These are phyloP conservation scores for Aspergillus pseudoviridinutans DNA, from an alignment of 2,329 filamentous ascomycete genomes.

Conservation along the genomic window DNA sequence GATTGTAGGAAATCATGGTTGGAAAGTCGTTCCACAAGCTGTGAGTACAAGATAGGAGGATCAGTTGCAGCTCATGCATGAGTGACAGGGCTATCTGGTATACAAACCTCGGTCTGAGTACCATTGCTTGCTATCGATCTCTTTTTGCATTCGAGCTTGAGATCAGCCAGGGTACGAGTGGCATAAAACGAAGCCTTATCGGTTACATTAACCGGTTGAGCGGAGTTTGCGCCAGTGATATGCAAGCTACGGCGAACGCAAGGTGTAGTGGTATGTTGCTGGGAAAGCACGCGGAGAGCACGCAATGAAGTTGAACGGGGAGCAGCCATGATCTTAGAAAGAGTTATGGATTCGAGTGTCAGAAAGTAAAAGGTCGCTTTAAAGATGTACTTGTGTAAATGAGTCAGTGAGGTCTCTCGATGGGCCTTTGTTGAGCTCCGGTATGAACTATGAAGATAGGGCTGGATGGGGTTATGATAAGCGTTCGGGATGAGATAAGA, in stretches of 20 bases:
- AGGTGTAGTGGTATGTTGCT: slow-evolving; percentile 32
- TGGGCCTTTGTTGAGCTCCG: not conserved
- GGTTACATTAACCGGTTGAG: slow-evolving; percentile 46
- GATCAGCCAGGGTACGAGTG: slow-evolving; percentile 49
- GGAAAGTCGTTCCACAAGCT: slow-evolving; percentile 51
- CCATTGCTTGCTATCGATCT: slow-evolving; percentile 46
- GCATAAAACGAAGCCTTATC: slow-evolving; percentile 51
- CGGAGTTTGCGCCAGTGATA: slow-evolving; percentile 59
- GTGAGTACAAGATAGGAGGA: not conserved
- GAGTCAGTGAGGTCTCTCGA: not conserved
- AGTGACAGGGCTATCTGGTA: not conserved
- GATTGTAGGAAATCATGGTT: slow-evolving; percentile 52
- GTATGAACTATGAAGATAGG: not conserved
- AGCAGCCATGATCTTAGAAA: slow-evolving; percentile 36
- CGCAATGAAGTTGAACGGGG: slow-evolving; percentile 44
- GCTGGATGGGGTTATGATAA: not conserved
- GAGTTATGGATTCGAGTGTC: not conserved
- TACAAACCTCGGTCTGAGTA: slow-evolving; percentile 47
- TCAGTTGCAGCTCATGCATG: slow-evolving; percentile 1
- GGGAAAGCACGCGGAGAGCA: slow-evolving; percentile 41
- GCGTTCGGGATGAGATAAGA: not conserved
- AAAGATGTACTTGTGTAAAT: not conserved
- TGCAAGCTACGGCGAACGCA: slow-evolving; percentile 49
- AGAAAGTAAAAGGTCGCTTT: not conserved
- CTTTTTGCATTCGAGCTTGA: slow-evolving; percentile 50